These are phyloP conservation scores for Rubus parviflorus DNA, from an alignment of 306 rosid species.

Conservation along the genomic window DNA sequence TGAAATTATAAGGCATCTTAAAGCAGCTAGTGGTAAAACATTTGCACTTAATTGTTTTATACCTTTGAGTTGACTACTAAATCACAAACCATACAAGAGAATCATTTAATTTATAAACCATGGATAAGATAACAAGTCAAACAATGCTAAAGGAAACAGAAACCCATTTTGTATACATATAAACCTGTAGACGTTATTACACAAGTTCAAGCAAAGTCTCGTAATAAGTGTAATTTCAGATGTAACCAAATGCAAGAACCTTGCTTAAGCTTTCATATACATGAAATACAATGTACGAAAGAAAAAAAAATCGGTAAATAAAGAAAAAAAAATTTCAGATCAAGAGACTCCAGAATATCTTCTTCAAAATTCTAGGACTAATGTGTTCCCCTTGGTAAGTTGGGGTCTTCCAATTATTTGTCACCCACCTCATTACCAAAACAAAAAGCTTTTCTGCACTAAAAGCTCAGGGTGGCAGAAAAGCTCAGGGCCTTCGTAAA, in stretches of 20 bases:
- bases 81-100: no score
- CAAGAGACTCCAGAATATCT: neutral
- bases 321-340: neutral
- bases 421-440: neutral
- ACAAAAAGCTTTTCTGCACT: neutral
- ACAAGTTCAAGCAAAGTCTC: neutral
- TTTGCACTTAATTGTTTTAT: neutral
- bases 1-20: neutral
- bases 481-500: constrained; percentile 28
- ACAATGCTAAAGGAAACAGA: neutral
- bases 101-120: neutral
- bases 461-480: no score
- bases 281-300: neutral
- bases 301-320: neutral
- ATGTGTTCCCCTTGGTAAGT: neutral
- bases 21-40: neutral
- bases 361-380: neutral
- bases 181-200: neutral
- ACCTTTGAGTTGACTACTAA: neutral
- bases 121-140: neutral
- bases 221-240: neutral
- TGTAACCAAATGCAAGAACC: constrained; percentile 3
- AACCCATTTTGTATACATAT: neutral
- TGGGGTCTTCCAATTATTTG: neutral
- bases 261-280: constrained; percentile 5